Conservation (phyloP, 148 eudicot species). For the Persicaria maculosa region DNA sequence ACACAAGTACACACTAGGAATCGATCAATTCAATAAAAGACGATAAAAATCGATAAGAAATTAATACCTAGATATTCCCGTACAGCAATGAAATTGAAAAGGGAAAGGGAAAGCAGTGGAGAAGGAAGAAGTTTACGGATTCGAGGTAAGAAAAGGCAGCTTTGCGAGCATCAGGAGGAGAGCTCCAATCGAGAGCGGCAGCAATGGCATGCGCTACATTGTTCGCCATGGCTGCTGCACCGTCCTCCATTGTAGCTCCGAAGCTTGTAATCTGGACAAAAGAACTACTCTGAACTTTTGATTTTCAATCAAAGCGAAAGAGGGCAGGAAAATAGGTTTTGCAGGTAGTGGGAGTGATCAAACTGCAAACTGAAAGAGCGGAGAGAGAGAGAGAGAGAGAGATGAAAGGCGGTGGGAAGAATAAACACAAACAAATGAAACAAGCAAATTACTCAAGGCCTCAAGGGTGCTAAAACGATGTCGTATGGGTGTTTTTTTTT, state of each 20-base stretch:
- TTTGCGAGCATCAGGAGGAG: slow-evolving; percentile 63
- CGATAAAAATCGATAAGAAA: not conserved
- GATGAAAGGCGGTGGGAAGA: not conserved
- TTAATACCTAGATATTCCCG: no score
- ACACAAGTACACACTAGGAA: no score
- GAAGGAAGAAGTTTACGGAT: slow-evolving; percentile 37
- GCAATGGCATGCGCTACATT: slow-evolving; percentile 74
- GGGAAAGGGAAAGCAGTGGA: not conserved
- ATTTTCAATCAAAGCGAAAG: not conserved
- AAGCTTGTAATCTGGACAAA: not conserved
- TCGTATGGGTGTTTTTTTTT: no score
- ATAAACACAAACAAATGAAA: no score
- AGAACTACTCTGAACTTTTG: not conserved
- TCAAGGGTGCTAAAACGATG: no score
- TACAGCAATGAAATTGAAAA: no score
- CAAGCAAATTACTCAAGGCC: no score
- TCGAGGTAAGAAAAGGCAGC: slow-evolving; percentile 70
- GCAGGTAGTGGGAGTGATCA: not conserved
- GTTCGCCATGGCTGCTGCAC: slow-evolving; percentile 30
- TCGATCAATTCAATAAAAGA: not conserved
- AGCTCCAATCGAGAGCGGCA: slow-evolving; percentile 76
- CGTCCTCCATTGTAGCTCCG: slow-evolving; percentile 37
- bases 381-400: not conserved
- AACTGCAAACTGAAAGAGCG: not conserved
- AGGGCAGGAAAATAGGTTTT: not conserved